Evolutionary conservation across 2,329 filamentous ascomycete species (phyloP).

Genomic region (Exophiala sp.): DNA sequence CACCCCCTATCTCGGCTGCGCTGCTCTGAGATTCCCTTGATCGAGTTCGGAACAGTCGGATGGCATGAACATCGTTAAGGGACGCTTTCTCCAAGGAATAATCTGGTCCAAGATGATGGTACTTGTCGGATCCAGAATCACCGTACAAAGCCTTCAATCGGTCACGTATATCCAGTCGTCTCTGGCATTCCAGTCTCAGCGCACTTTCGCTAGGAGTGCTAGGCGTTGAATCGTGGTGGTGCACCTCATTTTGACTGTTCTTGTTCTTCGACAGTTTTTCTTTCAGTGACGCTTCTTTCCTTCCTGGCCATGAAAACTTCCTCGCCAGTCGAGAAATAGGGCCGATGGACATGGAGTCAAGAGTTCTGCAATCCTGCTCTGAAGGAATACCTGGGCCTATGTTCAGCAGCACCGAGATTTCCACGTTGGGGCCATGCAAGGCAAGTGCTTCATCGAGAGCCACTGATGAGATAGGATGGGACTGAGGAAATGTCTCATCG

Average conservation of each 20-base stretch:
- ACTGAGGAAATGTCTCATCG: slow-evolving; percentile 17
- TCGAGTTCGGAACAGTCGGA: not conserved
- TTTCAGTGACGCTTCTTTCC: not conserved
- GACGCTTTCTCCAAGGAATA: slow-evolving; percentile 12
- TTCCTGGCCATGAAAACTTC: slow-evolving; percentile 15
- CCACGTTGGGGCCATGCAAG: slow-evolving; percentile 7
- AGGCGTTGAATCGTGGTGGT: not conserved
- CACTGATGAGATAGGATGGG: slow-evolving; percentile 13
- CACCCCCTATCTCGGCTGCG: slow-evolving; percentile 2
- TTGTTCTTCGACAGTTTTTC: not conserved
- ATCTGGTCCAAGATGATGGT: slow-evolving; percentile 17
- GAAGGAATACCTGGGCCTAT: slow-evolving; percentile 17
- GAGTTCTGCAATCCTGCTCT: slow-evolving; percentile 9
- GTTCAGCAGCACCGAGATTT: slow-evolving; percentile 15
- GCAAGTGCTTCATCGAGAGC: slow-evolving; percentile 15
- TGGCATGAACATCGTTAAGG: slow-evolving; percentile 14
- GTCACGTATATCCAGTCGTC: slow-evolving; percentile 9
- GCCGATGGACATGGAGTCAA: slow-evolving; percentile 11
- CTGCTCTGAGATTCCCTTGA: slow-evolving; percentile 2
- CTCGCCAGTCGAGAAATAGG: slow-evolving; percentile 9
- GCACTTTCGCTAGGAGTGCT: slow-evolving; percentile 8
- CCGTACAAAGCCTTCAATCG: slow-evolving; percentile 12
- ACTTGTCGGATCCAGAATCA: slow-evolving; percentile 3
- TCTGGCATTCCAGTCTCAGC: slow-evolving; percentile 11
- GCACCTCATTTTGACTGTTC: not conserved